Evolutionary conservation across 257 asterid species (phyloP), one percentile per base, ranked within the genome.

Genomic region (Datura wrightii): DNA sequence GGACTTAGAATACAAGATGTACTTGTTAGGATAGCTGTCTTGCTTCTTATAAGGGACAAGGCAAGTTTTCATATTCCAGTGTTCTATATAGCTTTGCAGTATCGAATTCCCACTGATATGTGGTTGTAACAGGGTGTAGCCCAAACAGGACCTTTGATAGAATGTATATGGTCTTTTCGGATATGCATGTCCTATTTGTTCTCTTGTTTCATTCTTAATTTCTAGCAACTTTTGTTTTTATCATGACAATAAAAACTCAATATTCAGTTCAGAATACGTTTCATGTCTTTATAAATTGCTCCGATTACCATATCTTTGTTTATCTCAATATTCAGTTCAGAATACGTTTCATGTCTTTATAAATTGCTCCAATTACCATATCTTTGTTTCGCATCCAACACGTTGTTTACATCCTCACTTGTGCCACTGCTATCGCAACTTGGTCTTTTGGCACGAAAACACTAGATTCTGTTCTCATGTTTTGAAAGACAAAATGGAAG

Each of bases 1-100:
- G 99, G 99, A 84, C 88, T 96, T 34, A 87, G 98, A 87, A 92
- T 93, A 88, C 91, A 88, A 78, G 99, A 96, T 86, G 97, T 96
- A 50, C 99, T 94, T 81, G 95, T 92, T 79, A 93, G 98, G 89
- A 90, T 94, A 70, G 98, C 95, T 46, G 89, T 91, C 55, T 86
- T 96, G 79, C 84, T 90, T 86, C 97, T 93, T 79, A 69, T 94
- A 82, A 86, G 92, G 90, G 97, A 94, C 72, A 96, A 94, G 89
- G 99, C 94, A 91, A 89, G 94, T 89, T 66, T 16, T 84, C 9
- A 74, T 48, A 50, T 36, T 2, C 81, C 44, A 3, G 10, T 24
- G 60, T 76, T 60, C 44, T 31, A 8, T 76, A 31, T 76, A 50
- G 42, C 81, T 76, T 74, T 24, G 13, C 44, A 50, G 60, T 76